Conservation (phyloP, 2,329 filamentous ascomycete genomes). For the Phoma herbarum region DNA sequence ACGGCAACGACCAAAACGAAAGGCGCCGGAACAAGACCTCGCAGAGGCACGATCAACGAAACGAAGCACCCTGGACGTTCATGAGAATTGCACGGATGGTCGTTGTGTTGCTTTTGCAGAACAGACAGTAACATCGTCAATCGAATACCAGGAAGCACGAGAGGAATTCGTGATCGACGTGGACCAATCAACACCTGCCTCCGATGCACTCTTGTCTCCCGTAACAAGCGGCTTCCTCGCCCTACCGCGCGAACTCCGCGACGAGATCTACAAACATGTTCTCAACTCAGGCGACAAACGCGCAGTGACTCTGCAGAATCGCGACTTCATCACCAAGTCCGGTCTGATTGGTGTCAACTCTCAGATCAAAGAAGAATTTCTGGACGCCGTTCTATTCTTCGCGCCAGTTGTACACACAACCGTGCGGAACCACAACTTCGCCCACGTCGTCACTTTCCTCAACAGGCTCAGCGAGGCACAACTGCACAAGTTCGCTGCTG, state of each 20-base stretch:
- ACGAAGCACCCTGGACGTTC: neutral
- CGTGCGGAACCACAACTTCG: slow-evolving; percentile 31
- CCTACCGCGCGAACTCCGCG: slow-evolving; percentile 29
- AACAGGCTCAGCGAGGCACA: slow-evolving; percentile 27
- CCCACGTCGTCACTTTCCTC: slow-evolving; percentile 28
- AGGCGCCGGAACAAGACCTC: neutral
- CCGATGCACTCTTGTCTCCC: neutral
- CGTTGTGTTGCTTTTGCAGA: neutral
- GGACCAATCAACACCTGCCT: neutral
- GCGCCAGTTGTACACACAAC: slow-evolving; percentile 24
- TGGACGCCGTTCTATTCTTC: slow-evolving; percentile 26
- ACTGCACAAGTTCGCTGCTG: neutral
- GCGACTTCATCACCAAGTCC: slow-evolving; percentile 22
- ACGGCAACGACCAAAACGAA: neutral
- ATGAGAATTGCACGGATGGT: neutral
- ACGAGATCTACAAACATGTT: slow-evolving; percentile 31
- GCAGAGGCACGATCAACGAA: neutral
- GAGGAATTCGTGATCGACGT: neutral
- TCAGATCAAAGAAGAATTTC: slow-evolving; percentile 25
- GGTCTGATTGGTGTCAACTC: slow-evolving; percentile 23
- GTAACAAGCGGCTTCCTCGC: slow-evolving; percentile 25
- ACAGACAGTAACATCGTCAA: neutral
- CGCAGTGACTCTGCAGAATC: slow-evolving; percentile 13
- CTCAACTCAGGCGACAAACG: slow-evolving; percentile 5
- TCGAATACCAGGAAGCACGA: neutral